Conservation (phyloP, 306 rosid genomes). For the Cucumis cinereus region DNA sequence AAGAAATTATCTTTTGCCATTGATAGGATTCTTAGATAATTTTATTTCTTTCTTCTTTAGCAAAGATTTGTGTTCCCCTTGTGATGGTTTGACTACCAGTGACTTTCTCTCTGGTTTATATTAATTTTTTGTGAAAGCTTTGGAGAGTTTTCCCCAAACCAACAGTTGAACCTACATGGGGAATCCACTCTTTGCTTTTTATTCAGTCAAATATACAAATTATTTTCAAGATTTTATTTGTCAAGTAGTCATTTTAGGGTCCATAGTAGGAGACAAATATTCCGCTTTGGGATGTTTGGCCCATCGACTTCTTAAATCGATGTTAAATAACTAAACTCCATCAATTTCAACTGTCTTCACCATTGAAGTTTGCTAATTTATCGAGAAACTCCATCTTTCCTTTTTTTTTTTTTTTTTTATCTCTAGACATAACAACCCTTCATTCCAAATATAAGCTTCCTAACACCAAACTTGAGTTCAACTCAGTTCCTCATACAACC, state of each 20-base stretch:
- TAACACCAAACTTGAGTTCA: no score
- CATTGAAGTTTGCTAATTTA: no score
- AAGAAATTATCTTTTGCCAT: background rate
- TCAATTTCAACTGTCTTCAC: no score
- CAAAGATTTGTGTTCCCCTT: background rate
- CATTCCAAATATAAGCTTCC: no score
- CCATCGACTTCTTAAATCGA: no score
- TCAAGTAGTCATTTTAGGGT: slow-evolving; percentile 1
- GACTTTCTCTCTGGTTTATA: background rate
- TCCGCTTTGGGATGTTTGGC: background rate
- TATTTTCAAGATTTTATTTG: background rate
- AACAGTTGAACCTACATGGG: slow-evolving; percentile 1
- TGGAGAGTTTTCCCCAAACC: background rate
- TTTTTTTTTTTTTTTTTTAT: no score
- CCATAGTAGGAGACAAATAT: background rate
- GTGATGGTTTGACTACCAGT: background rate
- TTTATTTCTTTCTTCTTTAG: background rate
- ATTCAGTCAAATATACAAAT: background rate
- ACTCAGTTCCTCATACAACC: no score
- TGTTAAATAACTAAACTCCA: no score
- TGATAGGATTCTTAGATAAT: background rate
- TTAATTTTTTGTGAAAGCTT: background rate
- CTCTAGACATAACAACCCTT: no score
- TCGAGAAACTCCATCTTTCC: no score
- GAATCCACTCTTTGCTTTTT: background rate